Base-by-base conservation (phyloP, 1,284 basidiomycete genomes). In the Microstroma glucosiphilum region DNA sequence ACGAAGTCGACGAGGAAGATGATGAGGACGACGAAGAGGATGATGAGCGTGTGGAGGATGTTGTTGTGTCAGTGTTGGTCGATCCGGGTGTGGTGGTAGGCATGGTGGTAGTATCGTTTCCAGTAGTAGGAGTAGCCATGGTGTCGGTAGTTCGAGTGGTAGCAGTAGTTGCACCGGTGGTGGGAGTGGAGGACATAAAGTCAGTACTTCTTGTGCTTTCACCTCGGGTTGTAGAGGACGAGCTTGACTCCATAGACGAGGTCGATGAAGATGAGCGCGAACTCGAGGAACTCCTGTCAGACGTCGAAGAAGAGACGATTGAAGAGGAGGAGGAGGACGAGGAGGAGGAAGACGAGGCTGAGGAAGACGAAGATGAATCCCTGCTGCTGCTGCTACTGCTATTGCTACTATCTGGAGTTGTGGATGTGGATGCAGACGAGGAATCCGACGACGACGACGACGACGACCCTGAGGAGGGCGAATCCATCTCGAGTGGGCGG, bases 41-140 rank as follows among this genome's bases (percentile, higher is more conserved):
- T 23, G 48, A 51, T 51, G 25, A 26, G 25, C 21, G 21, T 3
- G 21, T 51, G 15, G 25, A 12, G 37, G 25, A 26, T 11, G 51
- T 53, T 53, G 51, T 37, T 53, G 51, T 26, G 51, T 25, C 30
- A 37, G 21, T 42, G 59, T 48, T 59, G 42, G 57, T 46, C 8
- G 57, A 9, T 6, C 37, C 49, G 41, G 57, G n/a, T 26, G 23
- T 17, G 11, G 58, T 19, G 11, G 49, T 57, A 17, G 58, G 9
- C 23, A 23, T 60, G 8, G 58, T 60, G 21, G 58, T 41, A 30
- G 58, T 13, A 23, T 37, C 30, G 30, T 37, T 37, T 37, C 30
- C 30, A 9, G 3, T 37, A 4, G 30, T 9, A 37, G 30, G 9
- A 9, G 30, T 4, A 37, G 30, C 3, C 30, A 37, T 37, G 30